These are phyloP conservation scores for Plicaturopsis crispa DNA, from an alignment of 768 basidiomycete species.

Conservation along the genomic window DNA sequence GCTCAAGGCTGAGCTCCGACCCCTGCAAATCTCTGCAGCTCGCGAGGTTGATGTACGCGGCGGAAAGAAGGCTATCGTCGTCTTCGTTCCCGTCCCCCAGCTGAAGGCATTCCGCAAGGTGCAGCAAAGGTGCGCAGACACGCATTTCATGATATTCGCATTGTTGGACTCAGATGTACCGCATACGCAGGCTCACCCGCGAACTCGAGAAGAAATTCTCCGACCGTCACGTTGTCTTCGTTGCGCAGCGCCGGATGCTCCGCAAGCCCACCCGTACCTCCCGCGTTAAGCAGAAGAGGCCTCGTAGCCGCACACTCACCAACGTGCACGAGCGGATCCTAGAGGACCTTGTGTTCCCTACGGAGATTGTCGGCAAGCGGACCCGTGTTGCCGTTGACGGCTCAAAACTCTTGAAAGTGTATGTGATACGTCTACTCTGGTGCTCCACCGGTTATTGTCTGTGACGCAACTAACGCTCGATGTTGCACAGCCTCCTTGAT, in stretches of 20 bases:
- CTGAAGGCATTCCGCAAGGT: constrained; percentile 98
- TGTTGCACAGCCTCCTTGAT: constrained; percentile 76
- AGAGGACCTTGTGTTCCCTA: constrained; percentile 98
- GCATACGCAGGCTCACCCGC: constrained; percentile 74
- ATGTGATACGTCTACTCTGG: constrained; percentile 30
- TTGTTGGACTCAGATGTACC: constrained; percentile 7
- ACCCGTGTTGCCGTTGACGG: constrained; percentile 92
- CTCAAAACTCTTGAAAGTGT: constrained; percentile 96
- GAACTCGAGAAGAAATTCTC: constrained; percentile 99
- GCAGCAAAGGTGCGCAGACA: constrained; percentile 71
- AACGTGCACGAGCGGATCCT: constrained; percentile 97
- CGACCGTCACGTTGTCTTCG: constrained; percentile 97
- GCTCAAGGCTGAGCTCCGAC: constrained; percentile 93
- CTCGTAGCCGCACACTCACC: constrained; percentile 94
- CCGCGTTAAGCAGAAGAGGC: constrained; percentile 91
- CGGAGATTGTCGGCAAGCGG: constrained; percentile 98
- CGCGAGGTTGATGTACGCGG: constrained; percentile 99
- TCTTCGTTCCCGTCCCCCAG: constrained; percentile 97
- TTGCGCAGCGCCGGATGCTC: constrained; percentile 97
- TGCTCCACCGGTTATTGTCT: constrained; percentile 7
- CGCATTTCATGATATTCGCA: neutral
- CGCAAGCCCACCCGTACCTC: constrained; percentile 94
- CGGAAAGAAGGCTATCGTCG: constrained; percentile 98
- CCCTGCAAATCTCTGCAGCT: constrained; percentile 95
- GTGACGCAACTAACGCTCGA: constrained; percentile 9